phyloP scores from a whole-genome alignment of 2,329 filamentous ascomycete species.

The Aspergillus ochraceoroseus region DNA sequence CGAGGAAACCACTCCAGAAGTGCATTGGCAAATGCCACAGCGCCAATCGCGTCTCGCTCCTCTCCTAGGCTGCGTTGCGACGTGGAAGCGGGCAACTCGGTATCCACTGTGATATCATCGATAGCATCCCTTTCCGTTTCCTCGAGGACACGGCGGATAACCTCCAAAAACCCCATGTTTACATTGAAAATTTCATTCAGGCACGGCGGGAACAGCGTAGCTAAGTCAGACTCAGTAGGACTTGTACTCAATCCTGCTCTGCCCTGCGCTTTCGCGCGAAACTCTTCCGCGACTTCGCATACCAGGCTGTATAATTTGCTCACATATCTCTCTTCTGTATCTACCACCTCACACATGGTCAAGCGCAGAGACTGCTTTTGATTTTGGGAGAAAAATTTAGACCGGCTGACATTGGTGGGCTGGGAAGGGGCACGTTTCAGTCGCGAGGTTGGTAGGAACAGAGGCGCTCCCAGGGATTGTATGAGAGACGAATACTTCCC shows the following conservation, averaged over 20 bases:
- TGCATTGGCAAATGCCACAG: conserved; percentile 69
- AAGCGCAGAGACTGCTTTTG: conserved; percentile 81
- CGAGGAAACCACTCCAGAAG: conserved; percentile 89
- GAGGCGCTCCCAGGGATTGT: conserved; percentile 72
- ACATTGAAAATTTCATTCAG: conserved; percentile 74
- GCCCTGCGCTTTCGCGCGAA: conserved; percentile 63
- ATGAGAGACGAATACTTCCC: conserved; percentile 72
- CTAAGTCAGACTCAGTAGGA: conserved; percentile 66
- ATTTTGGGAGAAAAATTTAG: conserved; percentile 69
- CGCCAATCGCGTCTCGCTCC: conserved; percentile 68
- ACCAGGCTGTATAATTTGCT: conserved; percentile 80
- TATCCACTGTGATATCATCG: conserved; percentile 64
- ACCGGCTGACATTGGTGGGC: conserved; percentile 72
- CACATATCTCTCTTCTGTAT: conserved; percentile 93
- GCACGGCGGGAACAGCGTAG: conserved; percentile 73
- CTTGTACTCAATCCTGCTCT: conserved; percentile 60
- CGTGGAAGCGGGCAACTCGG: conserved; percentile 47
- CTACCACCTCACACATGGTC: conserved; percentile 83
- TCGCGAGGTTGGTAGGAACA: conserved; percentile 81
- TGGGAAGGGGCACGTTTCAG: conserved; percentile 82
- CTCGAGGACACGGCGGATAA: conserved; percentile 70
- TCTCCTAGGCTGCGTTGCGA: conserved; percentile 40
- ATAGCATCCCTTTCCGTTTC: conserved; percentile 76
- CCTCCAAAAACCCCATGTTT: conserved; percentile 74
- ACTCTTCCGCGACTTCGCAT: conserved; percentile 72